Percentiles rank a stretch among this genome's conserved stretches.
phyloP scores from a whole-genome alignment of 1,284 basidiomycete genomes.

The Sporisorium reilianum region DNA sequence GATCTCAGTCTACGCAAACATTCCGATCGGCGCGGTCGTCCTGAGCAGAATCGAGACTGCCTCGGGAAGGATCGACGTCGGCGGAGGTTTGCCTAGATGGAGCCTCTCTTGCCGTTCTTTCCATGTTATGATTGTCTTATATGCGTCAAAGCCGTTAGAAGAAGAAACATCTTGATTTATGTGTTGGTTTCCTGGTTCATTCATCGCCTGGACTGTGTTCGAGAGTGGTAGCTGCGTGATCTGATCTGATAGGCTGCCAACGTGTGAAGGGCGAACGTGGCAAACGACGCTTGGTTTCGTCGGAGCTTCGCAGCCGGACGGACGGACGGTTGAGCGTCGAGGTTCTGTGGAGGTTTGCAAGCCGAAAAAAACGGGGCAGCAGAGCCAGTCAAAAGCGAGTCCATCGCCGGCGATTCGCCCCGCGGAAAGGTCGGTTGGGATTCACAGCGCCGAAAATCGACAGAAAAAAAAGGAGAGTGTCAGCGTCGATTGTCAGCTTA shows the following conservation, averaged over 20 bases:
- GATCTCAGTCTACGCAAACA: not conserved
- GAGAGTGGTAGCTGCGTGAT: not conserved
- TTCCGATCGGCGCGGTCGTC: no score
- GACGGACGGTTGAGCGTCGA: no score
- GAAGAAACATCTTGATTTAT: conserved; percentile 4
- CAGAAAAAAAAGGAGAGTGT: no score
- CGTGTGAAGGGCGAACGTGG: no score
- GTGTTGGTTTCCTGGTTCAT: not conserved
- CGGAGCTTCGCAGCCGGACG: no score
- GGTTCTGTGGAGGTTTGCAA: no score
- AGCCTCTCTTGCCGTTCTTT: not conserved
- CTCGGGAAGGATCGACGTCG: conserved; percentile 1
- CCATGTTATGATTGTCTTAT: conserved; percentile 2
- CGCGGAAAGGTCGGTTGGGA: no score
- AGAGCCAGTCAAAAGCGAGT: no score
- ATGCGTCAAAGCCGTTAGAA: not conserved
- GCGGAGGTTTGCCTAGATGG: not conserved
- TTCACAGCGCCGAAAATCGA: no score
- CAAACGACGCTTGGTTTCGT: not conserved
- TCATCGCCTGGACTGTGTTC: not conserved
- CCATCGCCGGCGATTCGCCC: no score
- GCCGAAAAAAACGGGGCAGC: no score
- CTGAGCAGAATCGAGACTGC: conserved; percentile 17
- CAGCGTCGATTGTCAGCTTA: no score
- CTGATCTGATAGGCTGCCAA: conserved; percentile 7